Percentiles rank a stretch among this genome's conserved stretches.
Evolutionary conservation across 306 rosid genomes (phyloP).

Genomic region (Oxytropis ochrocephala): DNA sequence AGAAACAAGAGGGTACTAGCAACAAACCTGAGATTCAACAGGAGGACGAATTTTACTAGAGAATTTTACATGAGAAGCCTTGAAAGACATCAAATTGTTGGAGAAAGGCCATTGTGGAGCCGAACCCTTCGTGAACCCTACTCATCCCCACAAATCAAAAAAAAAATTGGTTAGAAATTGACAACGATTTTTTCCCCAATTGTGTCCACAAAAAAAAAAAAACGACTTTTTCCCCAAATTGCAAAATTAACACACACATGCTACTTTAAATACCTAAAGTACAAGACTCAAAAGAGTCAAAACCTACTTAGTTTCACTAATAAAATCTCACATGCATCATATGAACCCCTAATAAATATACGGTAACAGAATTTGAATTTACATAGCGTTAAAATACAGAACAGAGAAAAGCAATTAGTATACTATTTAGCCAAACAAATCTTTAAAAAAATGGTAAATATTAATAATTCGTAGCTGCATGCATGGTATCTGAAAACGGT

Average conservation of each 20-base stretch:
- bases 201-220: too few relatives aligned
- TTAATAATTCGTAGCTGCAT: too few relatives aligned
- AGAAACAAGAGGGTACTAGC: not conserved
- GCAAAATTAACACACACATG: not conserved
- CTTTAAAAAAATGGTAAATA: too few relatives aligned
- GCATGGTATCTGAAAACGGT: slow-evolving; percentile 7
- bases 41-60: slow-evolving; percentile 19
- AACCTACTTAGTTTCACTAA: too few relatives aligned
- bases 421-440: too few relatives aligned
- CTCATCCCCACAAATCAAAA: slow-evolving; percentile 25
- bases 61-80: slow-evolving; percentile 41
- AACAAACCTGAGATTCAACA: slow-evolving; percentile 52
- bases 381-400: too few relatives aligned
- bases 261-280: slow-evolving; percentile 8
- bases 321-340: too few relatives aligned
- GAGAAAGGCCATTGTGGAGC: slow-evolving; percentile 56
- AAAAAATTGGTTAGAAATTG: slow-evolving; percentile 23
- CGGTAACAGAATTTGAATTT: too few relatives aligned
- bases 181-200: not conserved
- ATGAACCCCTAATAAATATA: too few relatives aligned
- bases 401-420: too few relatives aligned
- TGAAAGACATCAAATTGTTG: slow-evolving; percentile 60
- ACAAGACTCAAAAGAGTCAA: not conserved
- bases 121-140: slow-evolving; percentile 38
- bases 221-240: slow-evolving; percentile 13